Percentiles rank a stretch among this genome's conserved stretches.
Conservation (phyloP, 306 rosid genomes). For the Fragaria vesca region DNA sequence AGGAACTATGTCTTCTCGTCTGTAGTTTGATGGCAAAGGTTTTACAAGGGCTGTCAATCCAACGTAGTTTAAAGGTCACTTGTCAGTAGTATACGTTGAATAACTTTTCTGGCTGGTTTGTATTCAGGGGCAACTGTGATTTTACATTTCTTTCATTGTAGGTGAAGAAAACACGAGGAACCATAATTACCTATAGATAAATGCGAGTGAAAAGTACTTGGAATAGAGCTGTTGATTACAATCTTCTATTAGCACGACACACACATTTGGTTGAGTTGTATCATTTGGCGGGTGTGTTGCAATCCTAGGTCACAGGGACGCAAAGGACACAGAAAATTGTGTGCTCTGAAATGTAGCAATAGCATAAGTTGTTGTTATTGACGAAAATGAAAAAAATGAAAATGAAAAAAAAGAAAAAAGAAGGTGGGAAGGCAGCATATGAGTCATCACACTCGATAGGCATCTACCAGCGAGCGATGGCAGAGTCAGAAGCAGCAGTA, state of each 20-base stretch:
- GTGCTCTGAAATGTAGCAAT: too few relatives aligned
- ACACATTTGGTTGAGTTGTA: too few relatives aligned
- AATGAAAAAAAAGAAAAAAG: too few relatives aligned
- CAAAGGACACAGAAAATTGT: too few relatives aligned
- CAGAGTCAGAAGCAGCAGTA: slow-evolving; percentile 22
- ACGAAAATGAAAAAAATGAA: too few relatives aligned
- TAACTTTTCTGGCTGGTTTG: neutral
- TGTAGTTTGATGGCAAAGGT: slow-evolving; percentile 31
- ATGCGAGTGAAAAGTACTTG: slow-evolving; percentile 22
- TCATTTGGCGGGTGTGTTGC: too few relatives aligned
- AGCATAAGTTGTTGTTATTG: too few relatives aligned
- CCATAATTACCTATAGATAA: slow-evolving; percentile 21
- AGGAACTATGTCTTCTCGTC: neutral
- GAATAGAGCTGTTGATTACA: neutral
- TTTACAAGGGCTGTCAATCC: slow-evolving; percentile 34
- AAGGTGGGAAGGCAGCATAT: too few relatives aligned
- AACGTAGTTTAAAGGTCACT: slow-evolving; percentile 2
- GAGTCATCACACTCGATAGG: too few relatives aligned
- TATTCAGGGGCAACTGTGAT: neutral
- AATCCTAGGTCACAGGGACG: too few relatives aligned
- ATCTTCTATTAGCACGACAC: too few relatives aligned
- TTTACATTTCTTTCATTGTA: neutral
- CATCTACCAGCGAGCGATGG: neutral
- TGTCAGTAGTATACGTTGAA: neutral
- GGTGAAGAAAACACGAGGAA: slow-evolving; percentile 17